A percentile compares a stretch with the other conserved stretches of the same genome.
These are phyloP conservation scores for Delphinella strobiligena DNA, from an alignment of 2,329 filamentous ascomycete genomes.

Conservation along the genomic window DNA sequence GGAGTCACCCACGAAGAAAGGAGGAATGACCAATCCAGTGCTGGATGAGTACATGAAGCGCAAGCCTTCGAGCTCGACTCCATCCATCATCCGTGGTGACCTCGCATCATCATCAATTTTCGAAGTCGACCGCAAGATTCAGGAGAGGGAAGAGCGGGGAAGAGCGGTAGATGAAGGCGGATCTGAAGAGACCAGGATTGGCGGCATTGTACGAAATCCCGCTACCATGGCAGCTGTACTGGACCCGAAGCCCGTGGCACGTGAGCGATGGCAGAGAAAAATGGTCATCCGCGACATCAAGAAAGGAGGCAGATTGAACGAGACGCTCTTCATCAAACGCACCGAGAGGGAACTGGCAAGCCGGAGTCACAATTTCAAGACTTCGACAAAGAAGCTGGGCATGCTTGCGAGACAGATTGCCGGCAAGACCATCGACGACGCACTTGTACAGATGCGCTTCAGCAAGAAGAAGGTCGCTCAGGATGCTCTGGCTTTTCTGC, in stretches of 20 bases:
- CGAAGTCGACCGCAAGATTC: conserved; percentile 26
- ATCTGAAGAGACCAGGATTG: conserved; percentile 9
- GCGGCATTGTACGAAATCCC: conserved; percentile 26
- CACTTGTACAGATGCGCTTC: conserved; percentile 88
- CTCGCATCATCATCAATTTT: conserved; percentile 42
- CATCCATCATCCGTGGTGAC: conserved; percentile 24
- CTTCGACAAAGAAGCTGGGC: conserved; percentile 82
- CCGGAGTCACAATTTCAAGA: conserved; percentile 65
- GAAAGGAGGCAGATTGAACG: conserved; percentile 53
- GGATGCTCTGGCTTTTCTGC: conserved; percentile 67
- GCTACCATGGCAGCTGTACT: conserved; percentile 49
- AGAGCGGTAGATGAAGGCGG: conserved; percentile 12
- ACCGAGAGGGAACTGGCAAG: conserved; percentile 46
- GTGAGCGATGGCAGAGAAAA: conserved; percentile 68
- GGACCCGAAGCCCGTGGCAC: conserved; percentile 62
- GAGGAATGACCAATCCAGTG: conserved; percentile 38
- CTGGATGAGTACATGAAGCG: conserved; percentile 45
- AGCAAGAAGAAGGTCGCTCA: conserved; percentile 84
- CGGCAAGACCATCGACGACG: conserved; percentile 89
- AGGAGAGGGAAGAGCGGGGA: conserved; percentile 13
- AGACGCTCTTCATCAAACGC: conserved; percentile 54
- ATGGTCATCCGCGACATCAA: conserved; percentile 69
- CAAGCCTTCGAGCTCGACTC: conserved; percentile 15
- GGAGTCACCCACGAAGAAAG: neutral
- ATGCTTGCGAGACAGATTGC: conserved; percentile 77